Base-by-base conservation (phyloP, 345 rosid genomes). In the Atalantia buxifolia region DNA sequence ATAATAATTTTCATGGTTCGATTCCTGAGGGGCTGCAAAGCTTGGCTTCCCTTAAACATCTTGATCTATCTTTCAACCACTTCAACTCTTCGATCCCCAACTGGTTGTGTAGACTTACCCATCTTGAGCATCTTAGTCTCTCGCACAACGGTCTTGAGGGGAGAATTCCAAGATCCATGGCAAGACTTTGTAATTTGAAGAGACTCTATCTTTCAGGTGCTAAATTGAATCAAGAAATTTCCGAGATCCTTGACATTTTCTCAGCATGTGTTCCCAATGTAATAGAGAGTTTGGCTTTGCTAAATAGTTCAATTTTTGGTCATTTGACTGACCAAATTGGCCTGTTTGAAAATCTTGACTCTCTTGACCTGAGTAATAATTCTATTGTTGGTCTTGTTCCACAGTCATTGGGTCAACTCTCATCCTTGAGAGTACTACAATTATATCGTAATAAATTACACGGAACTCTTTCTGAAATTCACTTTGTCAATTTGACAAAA, bases 401-500 rank as follows among this genome's bases (percentile, higher is more conserved):
- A 6, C 35, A 4, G 4, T 72, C 64, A 5, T 31, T 57, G 14
- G 75, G 64, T 10, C 7, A 36, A 72, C 10, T 21, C 31, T 53
- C 73, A 21, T 10, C 56, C 25, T 50, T 72, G 80, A 40, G 45
- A 9, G 45, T 72, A 78, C 30, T 33, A 42, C 2, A 27, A 50
- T 3, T 64, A 6, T 28, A 22, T 7, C 25, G 78, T 38, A 65
- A 53, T 18, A 9, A 71, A 18, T 71, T 50, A 31, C 31, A 72
- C 0, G 63, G 75, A 57, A 72, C n/a, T 13, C 66, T 84, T 40
- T 62, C 72, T 12, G 80, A 78, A 72, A 71, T 33, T 24, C 81
- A 81, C 76, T 81, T 85, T 35, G 72, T 57, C 1, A 80, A 81
- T n/a, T 85, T 85, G 31, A 73, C 81, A 30, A 77, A 21, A 3